Evolutionary conservation across 441 rosid genomes (phyloP), one percentile per base, ranked within the genome.

Genomic region (Corymbia citriodora): DNA sequence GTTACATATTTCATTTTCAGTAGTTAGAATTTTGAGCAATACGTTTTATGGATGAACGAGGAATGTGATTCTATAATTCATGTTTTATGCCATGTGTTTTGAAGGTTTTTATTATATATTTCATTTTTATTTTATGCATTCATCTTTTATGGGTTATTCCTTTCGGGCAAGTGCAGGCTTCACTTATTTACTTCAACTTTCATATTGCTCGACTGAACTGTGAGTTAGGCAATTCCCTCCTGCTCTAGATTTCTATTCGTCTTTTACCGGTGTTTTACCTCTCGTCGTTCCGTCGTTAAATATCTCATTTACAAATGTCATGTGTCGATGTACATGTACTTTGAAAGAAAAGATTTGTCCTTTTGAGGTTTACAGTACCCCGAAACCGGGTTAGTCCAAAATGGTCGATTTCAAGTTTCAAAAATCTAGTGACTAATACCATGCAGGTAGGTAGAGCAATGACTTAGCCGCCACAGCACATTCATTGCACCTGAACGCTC

Each of bases 121-220:
- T 63, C 4, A 29, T 63, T 13, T 29, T 29, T 14, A 29, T 63
- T 29, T 63, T 29, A 8, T 0, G 2, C 27, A 31, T 10, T 29
- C 17, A 29, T 63, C 2, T 5, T 12, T 0, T 6, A 13, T 6
- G 8, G 16, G 4, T 1, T 29, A n/a, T 29, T 29, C 17, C 33
- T 29, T 29, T 63, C 16, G 17, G 9, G 16, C 1, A 63, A 6
- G 70, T 2, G 33, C 17, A 63, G 9, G 6, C 17, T 63, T 63
- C 4, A 3, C 31, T 63, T 29, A 63, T 63, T 63, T 13, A 1
- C 33, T 61, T 6, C 14, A 13, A n/a, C 63, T 57, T 23, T 21
- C 2, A 27, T 23, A 27, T 57, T 23, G 63, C 63, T 57, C 0
- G 29, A 57, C 27, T 57, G 9, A 57, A 27, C 31, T 16, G 6